Evolutionary conservation across 2,329 filamentous ascomycete species (phyloP).

Genomic region (Saccharata proteae): DNA sequence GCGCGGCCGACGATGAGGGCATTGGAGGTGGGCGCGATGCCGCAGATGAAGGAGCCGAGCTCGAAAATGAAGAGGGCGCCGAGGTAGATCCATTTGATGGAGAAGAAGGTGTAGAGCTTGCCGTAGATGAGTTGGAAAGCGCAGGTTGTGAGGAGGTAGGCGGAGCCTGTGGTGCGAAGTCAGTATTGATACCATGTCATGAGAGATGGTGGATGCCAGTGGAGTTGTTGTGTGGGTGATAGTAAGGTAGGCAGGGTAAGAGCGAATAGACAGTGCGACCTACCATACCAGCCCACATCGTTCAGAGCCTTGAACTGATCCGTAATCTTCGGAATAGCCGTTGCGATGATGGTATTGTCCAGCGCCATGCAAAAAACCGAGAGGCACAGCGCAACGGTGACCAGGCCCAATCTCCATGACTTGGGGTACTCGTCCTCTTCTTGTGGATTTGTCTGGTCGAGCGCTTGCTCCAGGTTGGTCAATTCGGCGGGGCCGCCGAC

Average conservation of each 20-base stretch:
- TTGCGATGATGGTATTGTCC: conserved; percentile 17
- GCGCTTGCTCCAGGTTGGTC: conserved; percentile 8
- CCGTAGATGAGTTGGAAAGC: conserved; percentile 27
- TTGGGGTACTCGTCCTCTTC: conserved; percentile 23
- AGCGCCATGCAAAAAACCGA: conserved; percentile 19
- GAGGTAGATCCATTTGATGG: conserved; percentile 36
- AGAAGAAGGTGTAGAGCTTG: conserved; percentile 35
- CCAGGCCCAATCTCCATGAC: conserved; percentile 14
- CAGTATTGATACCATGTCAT: conserved; percentile 36
- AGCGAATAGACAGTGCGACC: conserved; percentile 16
- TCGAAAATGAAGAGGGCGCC: conserved; percentile 36
- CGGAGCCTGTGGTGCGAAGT: too few species aligned
- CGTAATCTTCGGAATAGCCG: conserved; percentile 19
- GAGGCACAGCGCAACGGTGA: conserved; percentile 18
- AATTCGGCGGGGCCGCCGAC: conserved; percentile 7
- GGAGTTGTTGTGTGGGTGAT: conserved; percentile 19
- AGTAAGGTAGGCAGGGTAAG: conserved; percentile 34
- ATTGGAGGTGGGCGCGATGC: conserved; percentile 35
- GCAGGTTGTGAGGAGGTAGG: conserved; percentile 31
- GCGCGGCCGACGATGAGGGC: conserved; percentile 41
- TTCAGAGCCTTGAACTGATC: conserved; percentile 15
- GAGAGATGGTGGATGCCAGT: conserved; percentile 30
- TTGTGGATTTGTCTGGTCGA: conserved; percentile 12
- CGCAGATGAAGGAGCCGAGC: conserved; percentile 40
- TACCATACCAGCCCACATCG: conserved; percentile 18